Base-by-base conservation (phyloP, 1,284 basidiomycete species). In the Trichosporon asahii region DNA sequence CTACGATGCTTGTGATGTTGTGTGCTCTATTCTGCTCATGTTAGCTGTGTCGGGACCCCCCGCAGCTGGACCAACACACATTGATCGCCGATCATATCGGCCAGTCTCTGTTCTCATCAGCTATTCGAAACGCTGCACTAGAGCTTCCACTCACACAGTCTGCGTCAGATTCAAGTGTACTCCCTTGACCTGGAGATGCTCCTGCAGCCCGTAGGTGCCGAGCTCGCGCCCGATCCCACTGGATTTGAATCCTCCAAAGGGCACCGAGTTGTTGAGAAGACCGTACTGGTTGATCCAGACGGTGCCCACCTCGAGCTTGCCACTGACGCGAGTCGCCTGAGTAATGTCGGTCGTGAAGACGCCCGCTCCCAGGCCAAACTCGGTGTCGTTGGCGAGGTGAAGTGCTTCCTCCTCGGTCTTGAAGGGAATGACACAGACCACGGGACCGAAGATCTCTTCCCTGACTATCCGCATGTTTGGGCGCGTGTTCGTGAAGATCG, bases 171-270 rank as follows among this genome's bases (percentile, higher is more conserved):
- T 94, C 89, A 91, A 92, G 77, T 93, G 91, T 18, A 94, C 86
- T 25, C 90, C 89, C 85, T 95, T 95, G 79, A 94, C 88, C 66
- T 91, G 92, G 1, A 89, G 91, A 46, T 95, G 91, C 75, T 89
- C 89, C 23, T 93, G 90, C 67, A 96, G 86, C 15, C 92, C 94
- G 76, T 94, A 90, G 78, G 89, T 91, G 25, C 95, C 95, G 66
- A 97, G 88, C 82, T 98, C 95, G 68, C 94, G 88, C 44, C 90
- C 90, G 70, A 90, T 88, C n/a, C 90, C 90, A 70, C 88, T 89
- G 77, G 89, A 89, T 84, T 95, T 95, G 86, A 93, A 95, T 18
- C 95, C 95, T 25, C 95, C 95, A 76, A 97, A 97, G 0, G 95
- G 95, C 49, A 93, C 91, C 70, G 92, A 92, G 81, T 91, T 91